phyloP scores from a whole-genome alignment of 208 protist species.

The Trypanosoma rangeli region DNA sequence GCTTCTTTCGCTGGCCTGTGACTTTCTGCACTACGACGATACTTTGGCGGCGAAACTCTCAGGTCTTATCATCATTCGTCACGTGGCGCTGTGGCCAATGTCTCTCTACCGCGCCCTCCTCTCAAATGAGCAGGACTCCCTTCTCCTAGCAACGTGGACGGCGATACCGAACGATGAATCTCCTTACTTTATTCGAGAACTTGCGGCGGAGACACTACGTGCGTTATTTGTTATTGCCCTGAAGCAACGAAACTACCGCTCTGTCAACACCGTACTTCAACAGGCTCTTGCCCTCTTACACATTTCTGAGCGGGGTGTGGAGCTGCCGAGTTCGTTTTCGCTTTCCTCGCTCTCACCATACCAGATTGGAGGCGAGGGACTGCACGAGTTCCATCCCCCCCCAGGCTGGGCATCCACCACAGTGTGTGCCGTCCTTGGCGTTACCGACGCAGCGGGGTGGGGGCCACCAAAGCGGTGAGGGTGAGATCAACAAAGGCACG shows the following conservation, averaged over 20 bases:
- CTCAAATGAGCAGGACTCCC: conserved; percentile 35
- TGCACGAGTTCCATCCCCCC: background rate
- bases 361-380: background rate
- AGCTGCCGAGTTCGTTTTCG: conserved; percentile 5
- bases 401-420: background rate
- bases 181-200: conserved; percentile 38
- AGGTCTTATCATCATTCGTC: conserved; percentile 56
- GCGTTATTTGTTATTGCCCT: conserved; percentile 55
- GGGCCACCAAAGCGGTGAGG: background rate
- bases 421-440: background rate
- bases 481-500: background rate
- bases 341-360: background rate
- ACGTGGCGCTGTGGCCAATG: conserved; percentile 49
- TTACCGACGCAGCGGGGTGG: background rate
- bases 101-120: conserved; percentile 45
- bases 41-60: conserved; percentile 51
- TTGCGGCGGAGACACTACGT: conserved; percentile 56
- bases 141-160: conserved; percentile 58
- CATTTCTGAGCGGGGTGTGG: background rate
- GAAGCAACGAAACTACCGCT: conserved; percentile 33
- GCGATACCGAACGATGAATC: conserved; percentile 32
- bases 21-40: conserved; percentile 47
- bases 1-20: conserved; percentile 43
- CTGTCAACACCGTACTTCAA: conserved; percentile 59
- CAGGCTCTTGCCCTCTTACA: conserved; percentile 35